Conservation (phyloP, 2,329 filamentous ascomycete species). For the Penicillium sp. region DNA sequence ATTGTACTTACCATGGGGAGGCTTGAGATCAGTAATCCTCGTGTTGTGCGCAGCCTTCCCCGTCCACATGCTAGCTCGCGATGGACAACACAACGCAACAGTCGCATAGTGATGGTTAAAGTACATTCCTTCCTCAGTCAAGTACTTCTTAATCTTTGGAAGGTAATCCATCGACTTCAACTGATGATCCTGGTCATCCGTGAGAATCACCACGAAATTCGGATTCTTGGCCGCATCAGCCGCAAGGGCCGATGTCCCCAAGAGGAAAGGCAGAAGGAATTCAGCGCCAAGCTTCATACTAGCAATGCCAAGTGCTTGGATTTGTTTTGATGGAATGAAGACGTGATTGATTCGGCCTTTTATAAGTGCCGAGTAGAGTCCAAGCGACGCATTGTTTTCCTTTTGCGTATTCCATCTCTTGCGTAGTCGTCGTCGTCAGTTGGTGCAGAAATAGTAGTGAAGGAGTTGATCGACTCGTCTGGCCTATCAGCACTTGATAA, state of each 20-base stretch:
- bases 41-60: conserved; percentile 4
- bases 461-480: no score
- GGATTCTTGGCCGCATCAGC: background rate
- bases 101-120: conserved; percentile 6
- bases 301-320: background rate
- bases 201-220: conserved; percentile 2
- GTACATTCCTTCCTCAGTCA: conserved; percentile 4
- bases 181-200: conserved; percentile 4
- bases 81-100: conserved; percentile 5
- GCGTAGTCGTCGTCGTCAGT: no score
- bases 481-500: no score
- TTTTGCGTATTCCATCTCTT: no score
- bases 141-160: conserved; percentile 1
- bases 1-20: conserved; percentile 3
- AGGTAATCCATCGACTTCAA: conserved; percentile 5
- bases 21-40: conserved; percentile 3
- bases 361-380: no score
- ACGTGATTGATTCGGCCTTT: no score
- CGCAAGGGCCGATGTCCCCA: background rate
- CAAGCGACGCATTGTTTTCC: no score
- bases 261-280: background rate
- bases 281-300: background rate
- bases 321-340: no score
- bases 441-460: no score
- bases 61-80: conserved; percentile 5